These are phyloP conservation scores for Cajanus cajan DNA, from an alignment of 306 rosid genomes.

Conservation along the genomic window DNA sequence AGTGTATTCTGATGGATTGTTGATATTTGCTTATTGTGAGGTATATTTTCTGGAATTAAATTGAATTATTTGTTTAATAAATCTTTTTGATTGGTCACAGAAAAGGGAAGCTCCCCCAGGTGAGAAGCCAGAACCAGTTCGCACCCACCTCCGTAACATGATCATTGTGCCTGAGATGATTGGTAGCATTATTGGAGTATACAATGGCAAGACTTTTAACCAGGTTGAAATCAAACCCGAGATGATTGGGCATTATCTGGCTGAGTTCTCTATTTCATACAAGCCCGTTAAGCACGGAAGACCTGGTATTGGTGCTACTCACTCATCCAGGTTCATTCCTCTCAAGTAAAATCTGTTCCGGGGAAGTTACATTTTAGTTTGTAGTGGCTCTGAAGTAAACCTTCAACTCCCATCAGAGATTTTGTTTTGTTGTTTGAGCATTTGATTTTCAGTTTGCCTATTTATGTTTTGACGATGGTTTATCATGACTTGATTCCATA, in stretches of 20 bases:
- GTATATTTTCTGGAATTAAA: too few relatives aligned
- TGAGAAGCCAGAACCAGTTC: constrained; percentile 93
- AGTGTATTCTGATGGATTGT: neutral
- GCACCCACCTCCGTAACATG: constrained; percentile 92
- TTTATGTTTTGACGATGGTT: constrained; percentile 19
- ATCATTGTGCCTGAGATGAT: constrained; percentile 93
- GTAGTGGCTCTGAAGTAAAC: constrained; percentile 27
- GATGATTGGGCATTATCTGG: constrained; percentile 90
- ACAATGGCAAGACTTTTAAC: constrained; percentile 93
- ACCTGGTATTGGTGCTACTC: constrained; percentile 99
- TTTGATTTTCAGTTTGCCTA: neutral
- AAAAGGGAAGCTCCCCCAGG: constrained; percentile 92
- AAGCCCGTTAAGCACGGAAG: constrained; percentile 97
- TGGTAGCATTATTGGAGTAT: constrained; percentile 84
- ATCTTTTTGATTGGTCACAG: constrained; percentile 21
- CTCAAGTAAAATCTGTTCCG: constrained; percentile 62
- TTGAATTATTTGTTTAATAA: neutral
- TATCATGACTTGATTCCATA: constrained; percentile 9
- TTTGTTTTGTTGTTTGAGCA: neutral
- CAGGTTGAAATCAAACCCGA: constrained; percentile 94
- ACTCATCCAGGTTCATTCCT: constrained; percentile 96
- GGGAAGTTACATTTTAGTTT: constrained; percentile 25
- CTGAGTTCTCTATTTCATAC: constrained; percentile 92
- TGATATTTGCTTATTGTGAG: neutral
- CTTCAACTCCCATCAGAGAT: constrained; percentile 33